Conservation (phyloP, 257 asterid genomes). For the Solanum raphanifolium region DNA sequence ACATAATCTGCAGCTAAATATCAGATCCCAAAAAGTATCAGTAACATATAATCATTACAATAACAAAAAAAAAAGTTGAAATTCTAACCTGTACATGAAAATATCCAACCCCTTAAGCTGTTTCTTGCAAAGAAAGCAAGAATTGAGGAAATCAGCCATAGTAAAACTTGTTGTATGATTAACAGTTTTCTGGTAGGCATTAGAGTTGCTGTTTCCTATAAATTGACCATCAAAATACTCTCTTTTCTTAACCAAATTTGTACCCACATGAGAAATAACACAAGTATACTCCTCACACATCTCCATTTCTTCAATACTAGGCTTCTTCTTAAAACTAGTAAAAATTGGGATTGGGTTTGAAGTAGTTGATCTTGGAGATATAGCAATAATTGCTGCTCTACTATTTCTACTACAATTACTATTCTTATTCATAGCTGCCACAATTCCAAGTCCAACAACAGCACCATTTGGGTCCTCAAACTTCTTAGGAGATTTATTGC, state of each 20-base stretch:
- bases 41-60: background rate
- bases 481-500: constrained; percentile 28
- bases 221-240: constrained; percentile 52
- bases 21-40: constrained; percentile 2
- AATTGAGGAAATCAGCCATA: constrained; percentile 41
- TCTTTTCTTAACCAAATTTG: constrained; percentile 38
- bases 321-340: background rate
- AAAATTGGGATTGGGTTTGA: constrained; percentile 36
- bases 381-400: constrained; percentile 30
- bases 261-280: constrained; percentile 61
- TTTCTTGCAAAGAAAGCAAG: constrained; percentile 74
- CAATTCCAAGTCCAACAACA: constrained; percentile 75
- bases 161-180: constrained; percentile 2
- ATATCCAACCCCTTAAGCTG: constrained; percentile 82
- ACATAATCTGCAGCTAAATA: background rate
- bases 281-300: constrained; percentile 75
- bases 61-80: background rate
- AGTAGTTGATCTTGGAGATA: constrained; percentile 43
- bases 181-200: background rate
- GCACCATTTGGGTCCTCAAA: constrained; percentile 51
- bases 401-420: constrained; percentile 7
- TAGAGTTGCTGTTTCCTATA: constrained; percentile 11
- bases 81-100: constrained; percentile 72
- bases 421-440: constrained; percentile 42
- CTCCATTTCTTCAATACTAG: constrained; percentile 40